These are phyloP conservation scores for Fragaria iinumae DNA, from an alignment of 306 rosid species.

Conservation along the genomic window DNA sequence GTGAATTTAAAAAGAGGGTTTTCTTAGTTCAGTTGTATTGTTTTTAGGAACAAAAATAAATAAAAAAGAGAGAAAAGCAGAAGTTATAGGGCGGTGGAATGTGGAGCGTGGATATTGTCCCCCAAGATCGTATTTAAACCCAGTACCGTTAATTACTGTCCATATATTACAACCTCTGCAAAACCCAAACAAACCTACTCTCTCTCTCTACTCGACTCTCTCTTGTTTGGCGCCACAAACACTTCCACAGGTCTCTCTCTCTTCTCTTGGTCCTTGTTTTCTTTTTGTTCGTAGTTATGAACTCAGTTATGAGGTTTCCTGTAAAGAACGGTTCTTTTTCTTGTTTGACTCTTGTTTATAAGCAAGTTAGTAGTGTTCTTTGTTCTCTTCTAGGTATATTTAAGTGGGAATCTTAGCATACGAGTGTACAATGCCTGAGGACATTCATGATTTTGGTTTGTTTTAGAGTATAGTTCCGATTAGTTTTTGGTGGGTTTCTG, in stretches of 20 bases:
- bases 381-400: neutral
- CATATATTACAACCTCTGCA: neutral
- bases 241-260: constrained; percentile 23
- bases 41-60: too few species aligned
- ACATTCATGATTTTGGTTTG: neutral
- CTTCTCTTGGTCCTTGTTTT: neutral
- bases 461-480: neutral
- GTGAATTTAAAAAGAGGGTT: too few species aligned
- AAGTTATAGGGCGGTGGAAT: too few species aligned
- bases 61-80: too few species aligned
- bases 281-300: neutral
- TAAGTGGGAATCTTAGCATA: neutral
- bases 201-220: neutral
- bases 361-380: neutral
- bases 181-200: constrained; percentile 1
- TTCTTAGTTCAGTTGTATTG: too few species aligned
- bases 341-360: neutral
- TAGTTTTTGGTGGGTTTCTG: neutral
- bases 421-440: neutral
- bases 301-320: neutral
- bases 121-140: too few species aligned
- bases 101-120: too few species aligned
- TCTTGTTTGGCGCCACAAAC: constrained; percentile 50
- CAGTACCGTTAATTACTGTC: neutral
- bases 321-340: neutral